Percentiles rank a stretch among this genome's conserved stretches.
These are phyloP conservation scores for Chytridiales sp. DNA, from an alignment of 371 early-diverging fungal species.

Conservation along the genomic window DNA sequence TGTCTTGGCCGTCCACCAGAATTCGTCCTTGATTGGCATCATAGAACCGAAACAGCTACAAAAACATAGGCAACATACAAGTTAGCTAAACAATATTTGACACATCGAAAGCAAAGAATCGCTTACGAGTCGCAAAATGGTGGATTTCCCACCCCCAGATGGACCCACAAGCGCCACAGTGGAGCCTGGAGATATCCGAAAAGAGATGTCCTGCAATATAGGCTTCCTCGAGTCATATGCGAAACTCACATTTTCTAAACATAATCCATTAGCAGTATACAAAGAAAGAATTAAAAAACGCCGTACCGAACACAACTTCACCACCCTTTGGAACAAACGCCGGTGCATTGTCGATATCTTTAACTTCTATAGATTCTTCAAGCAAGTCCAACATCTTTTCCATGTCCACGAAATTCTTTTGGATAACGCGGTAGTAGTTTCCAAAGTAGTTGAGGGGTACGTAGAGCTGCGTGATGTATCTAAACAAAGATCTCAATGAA, in stretches of 20 bases:
- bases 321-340: conserved; percentile 45
- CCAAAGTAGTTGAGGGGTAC: conserved; percentile 96
- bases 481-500: no score
- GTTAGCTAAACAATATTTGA: no score
- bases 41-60: conserved; percentile 88
- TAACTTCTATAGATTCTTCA: conserved; percentile 49
- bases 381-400: conserved; percentile 88
- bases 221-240: conserved; percentile 76
- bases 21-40: conserved; percentile 80
- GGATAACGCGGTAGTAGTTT: conserved; percentile 92
- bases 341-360: conserved; percentile 58
- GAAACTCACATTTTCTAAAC: conserved; percentile 85
- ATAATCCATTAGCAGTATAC: conserved; percentile 64
- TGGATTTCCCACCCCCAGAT: conserved; percentile 91
- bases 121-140: conserved; percentile 86
- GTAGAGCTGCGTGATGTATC: no score
- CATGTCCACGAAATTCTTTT: conserved; percentile 94
- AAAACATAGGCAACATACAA: no score
- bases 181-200: conserved; percentile 82
- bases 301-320: conserved; percentile 7
- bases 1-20: conserved; percentile 85
- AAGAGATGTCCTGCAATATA: conserved; percentile 73
- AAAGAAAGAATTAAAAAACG: not conserved
- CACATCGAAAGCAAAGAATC: no score
- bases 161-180: conserved; percentile 95